These are phyloP conservation scores for barrel medic (Medicago truncatula) DNA, from an alignment of 306 rosid genomes.

Conservation along the genomic window DNA sequence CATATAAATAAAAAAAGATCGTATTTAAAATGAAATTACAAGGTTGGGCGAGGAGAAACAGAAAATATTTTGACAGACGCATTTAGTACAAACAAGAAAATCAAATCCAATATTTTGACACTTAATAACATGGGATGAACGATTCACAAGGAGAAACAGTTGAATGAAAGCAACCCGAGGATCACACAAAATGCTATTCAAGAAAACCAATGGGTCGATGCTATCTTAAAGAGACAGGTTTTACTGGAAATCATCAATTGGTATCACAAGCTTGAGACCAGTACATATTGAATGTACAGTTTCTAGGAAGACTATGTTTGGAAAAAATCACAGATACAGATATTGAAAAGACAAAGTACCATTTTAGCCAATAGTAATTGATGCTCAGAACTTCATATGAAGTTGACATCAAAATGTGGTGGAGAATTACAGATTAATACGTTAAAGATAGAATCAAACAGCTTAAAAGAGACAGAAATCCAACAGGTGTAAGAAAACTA, in stretches of 20 bases:
- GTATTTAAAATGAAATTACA: neutral
- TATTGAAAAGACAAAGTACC: neutral
- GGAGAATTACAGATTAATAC: constrained; percentile 11
- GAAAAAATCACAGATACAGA: neutral
- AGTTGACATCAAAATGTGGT: constrained; percentile 17
- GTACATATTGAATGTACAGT: neutral
- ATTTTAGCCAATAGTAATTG: constrained; percentile 3
- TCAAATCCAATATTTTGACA: constrained; percentile 5
- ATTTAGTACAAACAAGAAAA: neutral
- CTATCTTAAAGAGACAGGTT: constrained; percentile 15
- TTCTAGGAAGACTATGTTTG: constrained; percentile 3
- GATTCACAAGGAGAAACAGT: constrained; percentile 1
- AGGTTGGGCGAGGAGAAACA: neutral
- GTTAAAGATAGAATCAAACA: constrained; percentile 15
- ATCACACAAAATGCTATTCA: constrained; percentile 8
- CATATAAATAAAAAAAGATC: constrained; percentile 26
- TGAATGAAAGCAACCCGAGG: neutral
- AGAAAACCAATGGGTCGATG: constrained; percentile 7
- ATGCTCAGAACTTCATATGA: constrained; percentile 11
- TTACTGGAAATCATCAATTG: constrained; percentile 15
- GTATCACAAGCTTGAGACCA: constrained; percentile 15
- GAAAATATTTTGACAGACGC: constrained; percentile 13
- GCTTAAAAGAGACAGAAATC: neutral
- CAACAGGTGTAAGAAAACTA: constrained; percentile 1
- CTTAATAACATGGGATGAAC: neutral